Conservation (phyloP, 1,284 basidiomycete genomes). For the Cerioporus squamosus region DNA sequence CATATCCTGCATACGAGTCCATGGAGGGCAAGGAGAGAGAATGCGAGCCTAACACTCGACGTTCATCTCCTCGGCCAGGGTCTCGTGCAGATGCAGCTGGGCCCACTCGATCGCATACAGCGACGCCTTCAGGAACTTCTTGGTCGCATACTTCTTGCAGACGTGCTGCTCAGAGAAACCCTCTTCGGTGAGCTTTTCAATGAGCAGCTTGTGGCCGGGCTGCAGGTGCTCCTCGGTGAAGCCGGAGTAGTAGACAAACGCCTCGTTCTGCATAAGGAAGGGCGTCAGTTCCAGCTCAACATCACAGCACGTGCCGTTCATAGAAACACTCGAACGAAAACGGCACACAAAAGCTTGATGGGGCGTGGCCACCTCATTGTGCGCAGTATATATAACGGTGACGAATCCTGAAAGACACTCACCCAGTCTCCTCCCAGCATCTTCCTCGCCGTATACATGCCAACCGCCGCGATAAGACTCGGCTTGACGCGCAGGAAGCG, state of each 20-base stretch:
- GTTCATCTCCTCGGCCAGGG: conserved; percentile 50
- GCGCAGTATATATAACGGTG: conserved; percentile 26
- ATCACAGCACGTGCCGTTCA: conserved; percentile 52
- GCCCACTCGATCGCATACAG: conserved; percentile 77
- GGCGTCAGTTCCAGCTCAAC: conserved; percentile 25
- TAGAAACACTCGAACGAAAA: conserved; percentile 13
- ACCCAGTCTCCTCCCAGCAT: conserved; percentile 97
- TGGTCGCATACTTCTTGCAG: conserved; percentile 96
- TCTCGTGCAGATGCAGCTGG: conserved; percentile 35
- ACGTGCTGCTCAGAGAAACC: conserved; percentile 88
- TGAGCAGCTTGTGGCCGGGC: conserved; percentile 81
- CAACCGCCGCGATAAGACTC: conserved; percentile 93
- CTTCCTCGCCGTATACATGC: conserved; percentile 93
- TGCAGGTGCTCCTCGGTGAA: conserved; percentile 91
- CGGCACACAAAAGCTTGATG: conserved; percentile 28
- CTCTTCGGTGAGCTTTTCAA: conserved; percentile 84
- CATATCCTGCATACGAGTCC: conserved; percentile 25
- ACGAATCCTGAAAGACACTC: conserved; percentile 42
- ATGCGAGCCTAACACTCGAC: conserved; percentile 41
- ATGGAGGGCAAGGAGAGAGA: conserved; percentile 3
- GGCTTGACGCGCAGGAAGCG: conserved; percentile 95
- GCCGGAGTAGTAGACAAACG: conserved; percentile 93
- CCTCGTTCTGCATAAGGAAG: conserved; percentile 68
- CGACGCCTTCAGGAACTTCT: conserved; percentile 94
- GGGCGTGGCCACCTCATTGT: conserved; percentile 29